Evolutionary conservation across 2,329 filamentous ascomycete species (phyloP), one percentile per base, ranked within the genome.

Genomic region (Alternaria sp.): DNA sequence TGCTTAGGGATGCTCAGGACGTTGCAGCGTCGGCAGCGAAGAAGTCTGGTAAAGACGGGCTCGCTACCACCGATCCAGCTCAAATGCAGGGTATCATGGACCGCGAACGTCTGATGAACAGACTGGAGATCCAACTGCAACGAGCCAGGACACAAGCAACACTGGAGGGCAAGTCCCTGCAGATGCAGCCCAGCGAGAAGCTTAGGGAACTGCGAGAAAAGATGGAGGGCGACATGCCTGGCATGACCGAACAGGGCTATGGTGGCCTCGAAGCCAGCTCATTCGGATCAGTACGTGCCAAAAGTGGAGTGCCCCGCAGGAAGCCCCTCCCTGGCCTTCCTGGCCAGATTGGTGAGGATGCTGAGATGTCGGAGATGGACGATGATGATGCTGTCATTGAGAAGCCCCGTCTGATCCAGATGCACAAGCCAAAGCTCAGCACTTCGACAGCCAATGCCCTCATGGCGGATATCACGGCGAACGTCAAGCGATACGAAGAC

Each of bases 101-200:
- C 78, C 91, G 96, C 25, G 93, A 97, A 75, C 90, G 87, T 75
- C 89, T 99, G 70, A 96, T 99, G 92, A 92, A 94, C 77, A 90
- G 94, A 57, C 86, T 99, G 61, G 94, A 97, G 80, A 96, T 93
- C 85, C 96, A 98, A 81, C 88, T 99, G 45, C 95, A 98, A 83
- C 87, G 96, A 68, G 95, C 97, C 68, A 98, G 98, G 87, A 98
- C 96, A 1, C 94, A 98, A 78, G 97, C 93, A 82, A 97, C 97
- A 81, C 88, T 99, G 30, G 96, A 98, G 81, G 96, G 96, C 70
- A 93, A 93, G 79, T 90, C 93, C 9, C 97, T 95, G 92, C 84
- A 87, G 56, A 87, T 91, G 68, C 93, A 93, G 37, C 95, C 96
- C 12, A 97, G 94, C 47, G 96, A 99, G 82, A 90, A 94, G 73